Evolutionary conservation across 805 yeast genomes (phyloP).

Genomic region (Metschnikowia baotianmanensis): DNA sequence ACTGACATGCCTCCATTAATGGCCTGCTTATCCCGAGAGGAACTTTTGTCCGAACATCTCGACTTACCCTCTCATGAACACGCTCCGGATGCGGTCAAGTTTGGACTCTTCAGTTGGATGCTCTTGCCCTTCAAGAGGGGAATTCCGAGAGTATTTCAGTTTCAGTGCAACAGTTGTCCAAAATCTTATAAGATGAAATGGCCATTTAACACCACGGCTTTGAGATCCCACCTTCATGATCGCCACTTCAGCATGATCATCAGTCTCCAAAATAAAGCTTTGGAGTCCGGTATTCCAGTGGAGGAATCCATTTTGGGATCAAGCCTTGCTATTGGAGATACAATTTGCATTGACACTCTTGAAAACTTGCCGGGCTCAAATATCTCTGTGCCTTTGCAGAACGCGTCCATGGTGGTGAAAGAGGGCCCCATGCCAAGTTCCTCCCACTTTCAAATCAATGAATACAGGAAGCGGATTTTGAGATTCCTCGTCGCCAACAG

Average conservation of each 20-base stretch:
- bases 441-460: not conserved
- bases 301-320: slow-evolving; percentile 1
- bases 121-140: not conserved
- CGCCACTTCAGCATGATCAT: slow-evolving; percentile 1
- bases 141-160: not conserved
- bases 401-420: not conserved
- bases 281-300: not conserved
- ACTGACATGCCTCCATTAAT: not conserved
- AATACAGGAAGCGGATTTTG: not conserved
- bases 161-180: not conserved
- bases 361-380: not conserved
- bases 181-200: slow-evolving; percentile 1
- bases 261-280: not conserved
- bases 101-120: not conserved
- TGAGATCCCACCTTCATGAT: slow-evolving; percentile 1
- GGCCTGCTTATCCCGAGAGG: not conserved
- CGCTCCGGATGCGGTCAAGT: slow-evolving; percentile 1
- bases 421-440: not conserved
- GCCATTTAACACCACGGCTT: slow-evolving; percentile 1
- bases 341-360: not conserved
- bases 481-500: not conserved
- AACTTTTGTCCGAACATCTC: not conserved
- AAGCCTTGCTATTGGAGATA: not conserved
- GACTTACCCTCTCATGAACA: not conserved
- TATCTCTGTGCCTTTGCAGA: not conserved